Base-by-base conservation (phyloP, 2,329 filamentous ascomycete genomes). In the Penicillium sp. region DNA sequence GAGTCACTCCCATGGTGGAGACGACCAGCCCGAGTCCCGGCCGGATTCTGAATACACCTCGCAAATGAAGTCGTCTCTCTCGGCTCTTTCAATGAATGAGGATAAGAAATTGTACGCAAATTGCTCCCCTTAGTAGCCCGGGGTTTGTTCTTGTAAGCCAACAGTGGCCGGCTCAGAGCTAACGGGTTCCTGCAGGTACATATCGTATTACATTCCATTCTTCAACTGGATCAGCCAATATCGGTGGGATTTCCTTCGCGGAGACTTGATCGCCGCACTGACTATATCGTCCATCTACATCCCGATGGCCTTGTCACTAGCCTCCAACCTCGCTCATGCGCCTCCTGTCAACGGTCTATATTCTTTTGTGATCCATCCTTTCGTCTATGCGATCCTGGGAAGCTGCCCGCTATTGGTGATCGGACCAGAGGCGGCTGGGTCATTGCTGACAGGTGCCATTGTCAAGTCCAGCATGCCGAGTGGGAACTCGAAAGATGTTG, bases 281-380 rank as follows among this genome's bases (percentile, higher is more conserved):
- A 98, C 95, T n/a, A 89, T 99, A 81, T 92, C 94, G n/a, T 97
- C 93, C 28, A 95, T 99, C 80, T 99, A 99, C 76, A 90, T 99
- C 40, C 95, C 95, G 55, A 97, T 99, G 93, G 90, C 93, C 0
- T 85, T 99, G 14, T 98, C 95, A 0, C 89, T 96, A 65, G 93
- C 95, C 58, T 88, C 92, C 43, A 98, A 98, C 73, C 87, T 99
- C 45, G 93, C 90, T 6, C 95, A 98, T 74, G 87, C 97, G 1
- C 93, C 94, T 8, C 90, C 95, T 0, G 93, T 98, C 70, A 94
- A 97, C 72, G 95, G 95, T 0, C 84, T 99, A 3, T 99, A 98
- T 78, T 87, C 91, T 16, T 98, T 97, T 74, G 91, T 96, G 64
- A 92, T 98, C 80, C 93, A 93, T 61, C 95, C 95, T 0, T 79